phyloP scores from a whole-genome alignment of 805 yeast genomes.

The Nakazawaea laoshanensis region DNA sequence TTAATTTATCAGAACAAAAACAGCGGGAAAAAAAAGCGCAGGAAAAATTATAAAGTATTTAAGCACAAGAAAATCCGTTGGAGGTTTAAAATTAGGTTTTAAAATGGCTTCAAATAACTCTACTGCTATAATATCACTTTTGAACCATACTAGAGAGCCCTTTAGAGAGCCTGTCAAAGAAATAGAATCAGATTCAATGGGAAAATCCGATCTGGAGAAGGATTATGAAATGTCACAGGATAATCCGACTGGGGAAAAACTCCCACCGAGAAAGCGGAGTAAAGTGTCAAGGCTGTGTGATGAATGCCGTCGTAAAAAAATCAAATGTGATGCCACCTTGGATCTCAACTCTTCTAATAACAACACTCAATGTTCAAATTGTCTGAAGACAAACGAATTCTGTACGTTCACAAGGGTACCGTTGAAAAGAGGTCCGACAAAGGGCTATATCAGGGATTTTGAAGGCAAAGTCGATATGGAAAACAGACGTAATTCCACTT shows the following conservation, averaged over 20 bases:
- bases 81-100: too few species aligned
- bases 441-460: conserved; percentile 49
- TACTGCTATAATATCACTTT: too few species aligned
- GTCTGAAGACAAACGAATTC: conserved; percentile 47
- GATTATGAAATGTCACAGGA: too few species aligned
- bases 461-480: conserved; percentile 26
- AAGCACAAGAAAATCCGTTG: too few species aligned
- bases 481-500: conserved; percentile 4
- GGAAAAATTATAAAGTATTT: too few species aligned
- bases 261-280: conserved; percentile 42
- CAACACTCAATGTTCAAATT: conserved; percentile 53
- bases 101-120: too few species aligned
- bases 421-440: conserved; percentile 71
- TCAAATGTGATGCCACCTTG: conserved; percentile 54
- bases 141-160: too few species aligned
- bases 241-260: background rate
- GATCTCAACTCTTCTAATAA: conserved; percentile 22
- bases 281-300: conserved; percentile 81
- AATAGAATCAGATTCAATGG: too few species aligned
- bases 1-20: too few species aligned
- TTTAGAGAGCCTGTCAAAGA: too few species aligned
- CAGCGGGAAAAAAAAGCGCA: too few species aligned
- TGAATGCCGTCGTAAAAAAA: conserved; percentile 66
- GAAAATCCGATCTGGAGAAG: too few species aligned
- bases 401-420: conserved; percentile 70